Evolutionary conservation across 306 rosid species (phyloP), one percentile per base, ranked within the genome.

Genomic region (Delonix regia): DNA sequence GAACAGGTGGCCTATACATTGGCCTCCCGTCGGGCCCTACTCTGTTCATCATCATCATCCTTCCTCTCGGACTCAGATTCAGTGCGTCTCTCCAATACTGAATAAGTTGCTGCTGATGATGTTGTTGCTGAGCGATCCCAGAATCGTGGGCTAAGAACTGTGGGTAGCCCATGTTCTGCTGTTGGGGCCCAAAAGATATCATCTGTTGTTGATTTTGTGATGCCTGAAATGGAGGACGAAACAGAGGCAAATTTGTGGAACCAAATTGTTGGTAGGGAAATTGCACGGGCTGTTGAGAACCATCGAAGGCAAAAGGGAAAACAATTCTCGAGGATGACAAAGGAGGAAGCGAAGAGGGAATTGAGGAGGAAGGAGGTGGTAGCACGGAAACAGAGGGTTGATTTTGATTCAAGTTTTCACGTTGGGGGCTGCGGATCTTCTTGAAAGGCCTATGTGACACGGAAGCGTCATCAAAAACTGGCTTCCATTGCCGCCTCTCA

Each of bases 1-100:
- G 94, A 22, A 34, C 25, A 4, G 87, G 89, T 0, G 89, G 88
- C 82, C 94, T 75, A 30, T 84, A 82, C 85, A 90, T 1, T 16
- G 86, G 85, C 63, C 87, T 79, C 7, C 83, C 85, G 52, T 86
- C 84, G 1, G 87, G 83, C 4, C 93, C 90, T 8, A 88, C 71
- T 39, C 87, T 53, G 80, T 39, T 88, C 96, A 90, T 90, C 91
- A 89, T 86, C 82, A 85, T 85, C 91, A 87, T 81, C 75, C 86
- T 85, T 13, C 90, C 92, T 77, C 89, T 88, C 41, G 97, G 94
- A 73, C 91, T 90, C 15, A 90, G 73, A 83, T 90, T 88, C 88
- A 90, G 53, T 5, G 98, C 83, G 1, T 90, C 94, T 27, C 94
- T 90, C 95, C 98, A 92, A 61, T 90, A 73, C 77, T 85, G 92